phyloP scores from a whole-genome alignment of 2,329 filamentous ascomycete genomes.

The Neonectria sp. region DNA sequence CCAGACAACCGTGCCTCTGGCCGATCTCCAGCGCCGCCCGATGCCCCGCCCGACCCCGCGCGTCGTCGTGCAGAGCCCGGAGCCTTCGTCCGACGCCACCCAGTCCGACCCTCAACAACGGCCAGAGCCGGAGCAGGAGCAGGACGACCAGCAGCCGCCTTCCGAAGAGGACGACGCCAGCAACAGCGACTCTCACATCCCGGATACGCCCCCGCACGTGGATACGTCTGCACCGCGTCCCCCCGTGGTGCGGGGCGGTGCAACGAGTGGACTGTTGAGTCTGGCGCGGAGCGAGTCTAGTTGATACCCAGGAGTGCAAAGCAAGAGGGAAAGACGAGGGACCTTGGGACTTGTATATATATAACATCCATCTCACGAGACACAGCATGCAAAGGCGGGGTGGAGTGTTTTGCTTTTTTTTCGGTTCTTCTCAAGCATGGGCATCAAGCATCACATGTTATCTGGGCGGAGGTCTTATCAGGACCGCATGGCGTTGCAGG shows the following conservation, averaged over 20 bases:
- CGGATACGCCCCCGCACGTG: constrained; percentile 5
- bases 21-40: constrained; percentile 65
- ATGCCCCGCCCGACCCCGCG: constrained; percentile 42
- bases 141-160: constrained; percentile 26
- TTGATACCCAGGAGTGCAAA: constrained; percentile 5
- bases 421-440: constrained; percentile 10
- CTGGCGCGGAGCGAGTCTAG: constrained; percentile 52
- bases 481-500: constrained; percentile 16
- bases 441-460: constrained; percentile 4
- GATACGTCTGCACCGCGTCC: constrained; percentile 27
- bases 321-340: background rate
- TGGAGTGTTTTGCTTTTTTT: constrained; percentile 13
- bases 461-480: constrained; percentile 3
- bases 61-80: constrained; percentile 46
- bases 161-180: constrained; percentile 18
- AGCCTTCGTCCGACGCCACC: constrained; percentile 21
- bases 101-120: constrained; percentile 43
- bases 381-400: constrained; percentile 22
- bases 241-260: constrained; percentile 64
- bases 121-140: constrained; percentile 31
- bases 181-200: constrained; percentile 4
- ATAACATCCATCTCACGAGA: constrained; percentile 21
- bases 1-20: constrained; percentile 76
- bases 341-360: constrained; percentile 18
- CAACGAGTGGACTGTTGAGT: constrained; percentile 67